Evolutionary conservation across 2,329 filamentous ascomycete species (phyloP).

Genomic region (Colletotrichum neosansevieriae): DNA sequence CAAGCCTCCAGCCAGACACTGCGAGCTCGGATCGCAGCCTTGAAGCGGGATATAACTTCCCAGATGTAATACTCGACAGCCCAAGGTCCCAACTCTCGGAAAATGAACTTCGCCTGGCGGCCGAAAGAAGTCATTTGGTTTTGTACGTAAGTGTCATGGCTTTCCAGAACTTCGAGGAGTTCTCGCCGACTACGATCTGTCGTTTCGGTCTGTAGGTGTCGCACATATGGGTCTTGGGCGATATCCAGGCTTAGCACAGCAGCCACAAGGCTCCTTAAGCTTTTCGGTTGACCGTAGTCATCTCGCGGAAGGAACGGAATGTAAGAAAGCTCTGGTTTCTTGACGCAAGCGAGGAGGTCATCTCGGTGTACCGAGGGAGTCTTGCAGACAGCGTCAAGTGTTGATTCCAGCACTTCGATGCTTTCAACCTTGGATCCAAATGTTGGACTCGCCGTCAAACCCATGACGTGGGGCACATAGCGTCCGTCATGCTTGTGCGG

Average conservation of each 20-base stretch:
- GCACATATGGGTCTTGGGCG: constrained; percentile 70
- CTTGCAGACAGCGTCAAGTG: constrained; percentile 76
- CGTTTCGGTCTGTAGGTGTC: constrained; percentile 57
- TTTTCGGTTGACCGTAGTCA: constrained; percentile 47
- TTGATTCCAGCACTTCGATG: constrained; percentile 73
- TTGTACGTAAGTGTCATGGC: constrained; percentile 63
- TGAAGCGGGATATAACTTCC: constrained; percentile 56
- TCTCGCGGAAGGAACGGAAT: constrained; percentile 48
- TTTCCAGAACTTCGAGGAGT: constrained; percentile 55
- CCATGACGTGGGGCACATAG: constrained; percentile 75
- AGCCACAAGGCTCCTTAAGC: constrained; percentile 56
- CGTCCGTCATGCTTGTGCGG: constrained; percentile 53
- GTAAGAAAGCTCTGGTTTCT: constrained; percentile 69
- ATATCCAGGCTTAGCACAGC: constrained; percentile 65
- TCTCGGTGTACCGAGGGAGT: constrained; percentile 76
- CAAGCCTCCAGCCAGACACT: constrained; percentile 53
- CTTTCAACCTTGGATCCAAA: constrained; percentile 67
- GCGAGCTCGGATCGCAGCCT: constrained; percentile 41
- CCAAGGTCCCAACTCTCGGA: constrained; percentile 73
- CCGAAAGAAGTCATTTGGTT: constrained; percentile 68
- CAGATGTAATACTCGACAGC: constrained; percentile 75
- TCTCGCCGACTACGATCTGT: constrained; percentile 54
- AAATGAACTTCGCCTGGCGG: constrained; percentile 63
- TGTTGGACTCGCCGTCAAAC: constrained; percentile 84
- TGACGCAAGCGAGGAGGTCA: constrained; percentile 76